Percentiles rank a stretch among this genome's conserved stretches.
Evolutionary conservation across 768 basidiomycete genomes (phyloP).

Genomic region (Hericium rajendrae): DNA sequence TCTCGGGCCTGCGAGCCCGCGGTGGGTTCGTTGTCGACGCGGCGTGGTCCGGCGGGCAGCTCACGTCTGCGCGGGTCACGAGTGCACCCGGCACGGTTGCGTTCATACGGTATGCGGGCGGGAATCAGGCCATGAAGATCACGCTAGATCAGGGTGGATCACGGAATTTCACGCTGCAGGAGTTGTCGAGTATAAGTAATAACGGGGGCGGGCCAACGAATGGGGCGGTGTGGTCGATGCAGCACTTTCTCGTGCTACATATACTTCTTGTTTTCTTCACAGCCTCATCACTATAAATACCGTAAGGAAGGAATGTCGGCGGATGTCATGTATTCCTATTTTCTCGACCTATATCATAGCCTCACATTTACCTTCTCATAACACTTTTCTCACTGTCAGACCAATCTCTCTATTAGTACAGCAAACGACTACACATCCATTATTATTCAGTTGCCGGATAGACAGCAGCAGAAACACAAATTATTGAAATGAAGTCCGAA

Average conservation of each 20-base stretch:
- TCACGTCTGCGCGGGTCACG: background rate
- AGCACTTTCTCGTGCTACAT: background rate
- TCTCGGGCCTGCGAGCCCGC: background rate
- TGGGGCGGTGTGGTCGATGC: background rate
- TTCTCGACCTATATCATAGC: no score
- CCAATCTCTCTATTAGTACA: no score
- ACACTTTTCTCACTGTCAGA: no score
- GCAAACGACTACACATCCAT: no score
- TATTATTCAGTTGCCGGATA: no score
- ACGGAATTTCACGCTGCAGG: background rate
- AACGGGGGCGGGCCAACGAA: background rate
- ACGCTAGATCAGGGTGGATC: background rate
- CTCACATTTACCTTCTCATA: no score
- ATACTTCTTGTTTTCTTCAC: background rate
- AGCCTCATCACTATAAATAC: background rate
- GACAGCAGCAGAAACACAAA: no score
- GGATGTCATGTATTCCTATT: no score
- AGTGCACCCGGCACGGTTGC: background rate
- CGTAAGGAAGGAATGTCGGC: background rate
- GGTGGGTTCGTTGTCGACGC: background rate
- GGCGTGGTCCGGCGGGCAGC: background rate
- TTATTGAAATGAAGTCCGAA: no score
- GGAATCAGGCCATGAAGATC: background rate
- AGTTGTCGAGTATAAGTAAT: background rate
- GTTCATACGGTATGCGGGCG: background rate